These are phyloP conservation scores for Penicillium sp. DNA, from an alignment of 2,329 filamentous ascomycete genomes.

Conservation along the genomic window DNA sequence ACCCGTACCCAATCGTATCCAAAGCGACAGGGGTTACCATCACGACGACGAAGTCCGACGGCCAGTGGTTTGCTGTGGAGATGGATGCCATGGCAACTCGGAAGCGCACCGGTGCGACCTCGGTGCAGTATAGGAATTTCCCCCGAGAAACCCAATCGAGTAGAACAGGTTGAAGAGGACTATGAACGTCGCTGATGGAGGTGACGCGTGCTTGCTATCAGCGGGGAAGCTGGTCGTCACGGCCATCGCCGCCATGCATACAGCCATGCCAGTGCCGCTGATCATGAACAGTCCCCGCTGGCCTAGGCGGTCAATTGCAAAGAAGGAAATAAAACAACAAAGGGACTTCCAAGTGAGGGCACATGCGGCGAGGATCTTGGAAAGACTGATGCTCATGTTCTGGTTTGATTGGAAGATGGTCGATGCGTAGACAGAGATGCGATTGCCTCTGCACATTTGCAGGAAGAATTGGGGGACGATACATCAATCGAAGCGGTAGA, in stretches of 20 bases:
- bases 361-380: conserved; percentile 47
- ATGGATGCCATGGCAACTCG: conserved; percentile 27
- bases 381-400: conserved; percentile 10
- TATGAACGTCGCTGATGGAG: conserved; percentile 23
- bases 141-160: conserved; percentile 24
- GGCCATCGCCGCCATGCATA: conserved; percentile 57
- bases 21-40: conserved; percentile 27
- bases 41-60: conserved; percentile 28
- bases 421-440: conserved; percentile 25
- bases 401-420: conserved; percentile 26
- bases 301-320: conserved; percentile 55
- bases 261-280: conserved; percentile 55
- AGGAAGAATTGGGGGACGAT: conserved; percentile 25
- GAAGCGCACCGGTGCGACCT: conserved; percentile 27
- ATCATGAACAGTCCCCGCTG: conserved; percentile 48
- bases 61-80: conserved; percentile 26
- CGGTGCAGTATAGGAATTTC: conserved; percentile 29
- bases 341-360: conserved; percentile 59
- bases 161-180: conserved; percentile 29
- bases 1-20: conserved; percentile 25
- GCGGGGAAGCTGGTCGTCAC: conserved; percentile 37
- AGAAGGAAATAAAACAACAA: conserved; percentile 53
- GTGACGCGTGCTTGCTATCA: conserved; percentile 16
- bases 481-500: conserved; percentile 24
- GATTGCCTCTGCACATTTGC: conserved; percentile 27